Evolutionary conservation across 2,329 filamentous ascomycete genomes (phyloP).

Genomic region (Alternaria dauci): DNA sequence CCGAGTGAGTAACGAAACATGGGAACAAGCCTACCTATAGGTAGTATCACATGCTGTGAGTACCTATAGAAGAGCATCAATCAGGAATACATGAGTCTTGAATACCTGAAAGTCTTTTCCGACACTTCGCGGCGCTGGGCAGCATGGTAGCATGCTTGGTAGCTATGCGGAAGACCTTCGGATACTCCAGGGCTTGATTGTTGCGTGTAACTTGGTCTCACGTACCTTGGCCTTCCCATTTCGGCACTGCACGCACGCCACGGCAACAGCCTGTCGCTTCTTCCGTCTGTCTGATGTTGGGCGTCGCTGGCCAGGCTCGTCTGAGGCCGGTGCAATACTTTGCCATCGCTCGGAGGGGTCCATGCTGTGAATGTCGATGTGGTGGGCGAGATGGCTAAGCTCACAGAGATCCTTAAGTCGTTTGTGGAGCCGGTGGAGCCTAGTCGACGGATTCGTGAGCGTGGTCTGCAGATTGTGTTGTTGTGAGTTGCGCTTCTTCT

Average conservation of each 20-base stretch:
- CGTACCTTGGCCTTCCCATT: conserved; percentile 38
- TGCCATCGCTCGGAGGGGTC: conserved; percentile 34
- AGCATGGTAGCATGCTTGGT: neutral
- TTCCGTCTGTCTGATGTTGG: conserved; percentile 26
- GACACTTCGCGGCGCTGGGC: neutral
- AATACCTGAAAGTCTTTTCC: neutral
- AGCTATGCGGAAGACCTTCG: conserved; percentile 1
- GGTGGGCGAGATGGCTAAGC: conserved; percentile 2
- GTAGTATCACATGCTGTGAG: conserved; percentile 15
- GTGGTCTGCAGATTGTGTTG: conserved; percentile 6
- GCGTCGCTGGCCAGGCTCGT: conserved; percentile 32
- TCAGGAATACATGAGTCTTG: neutral
- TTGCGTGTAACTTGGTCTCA: conserved; percentile 5
- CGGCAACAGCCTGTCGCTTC: conserved; percentile 31
- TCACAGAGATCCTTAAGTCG: conserved; percentile 1
- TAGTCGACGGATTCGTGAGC: conserved; percentile 13
- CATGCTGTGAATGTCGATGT: conserved; percentile 19
- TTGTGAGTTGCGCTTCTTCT: neutral
- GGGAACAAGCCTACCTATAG: conserved; percentile 11
- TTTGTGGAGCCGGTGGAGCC: conserved; percentile 13
- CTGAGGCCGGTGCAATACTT: conserved; percentile 35
- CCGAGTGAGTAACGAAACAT: neutral
- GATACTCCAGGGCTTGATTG: conserved; percentile 4
- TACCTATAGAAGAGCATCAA: conserved; percentile 13
- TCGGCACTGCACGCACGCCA: conserved; percentile 35